Evolutionary conservation across 371 early-diverging fungal genomes (phyloP), one percentile per base, ranked within the genome.

Genomic region (Mucor sp.): DNA sequence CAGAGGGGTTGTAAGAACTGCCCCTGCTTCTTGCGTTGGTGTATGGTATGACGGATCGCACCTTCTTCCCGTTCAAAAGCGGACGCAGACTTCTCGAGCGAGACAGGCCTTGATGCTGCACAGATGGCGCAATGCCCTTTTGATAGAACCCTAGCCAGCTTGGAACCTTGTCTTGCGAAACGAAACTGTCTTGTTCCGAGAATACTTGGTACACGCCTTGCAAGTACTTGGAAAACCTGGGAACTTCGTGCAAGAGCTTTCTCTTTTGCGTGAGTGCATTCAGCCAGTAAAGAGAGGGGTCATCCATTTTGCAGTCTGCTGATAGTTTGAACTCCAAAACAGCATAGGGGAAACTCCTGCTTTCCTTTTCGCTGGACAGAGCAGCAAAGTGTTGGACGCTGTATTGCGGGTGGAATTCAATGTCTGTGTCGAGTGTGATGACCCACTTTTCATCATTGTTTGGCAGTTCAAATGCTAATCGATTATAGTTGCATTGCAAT

Each of bases 121-220:
- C 23, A 15, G 75, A 77, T 60, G 86, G 91, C 67, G 92, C 90
- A 63, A 96, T 95, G 70, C 97, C 97, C 33, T 87, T 87, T 65
- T 90, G 89, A 90, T 98, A 95, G 76, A 97, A 95, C 12, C 91
- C 90, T 56, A 89, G 76, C 99, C 99, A 99, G 82, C 43, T 60
- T 6, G 28, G 60, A 8, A 27, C 95, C 97, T 14, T 99, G 99
- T 62, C 96, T 25, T 47, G n/a, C 3, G 47, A 8, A 19, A 47
- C 4, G 23, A 21, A 21, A 11, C 21, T n/a, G 8, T 15, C 53
- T 6, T 53, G 53, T 15, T 4, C 1, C 12, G 19, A 23, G 14
- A 21, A 33, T 32, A 65, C 27, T 15, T 64, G 65, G 32, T 37
- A 30, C 6, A 21, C 19, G 7, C 65, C 65, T 57, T 64, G 65